Evolutionary conservation across 2,329 filamentous ascomycete species (phyloP), one percentile per base, ranked within the genome.

Genomic region (Curvularia spicifera): DNA sequence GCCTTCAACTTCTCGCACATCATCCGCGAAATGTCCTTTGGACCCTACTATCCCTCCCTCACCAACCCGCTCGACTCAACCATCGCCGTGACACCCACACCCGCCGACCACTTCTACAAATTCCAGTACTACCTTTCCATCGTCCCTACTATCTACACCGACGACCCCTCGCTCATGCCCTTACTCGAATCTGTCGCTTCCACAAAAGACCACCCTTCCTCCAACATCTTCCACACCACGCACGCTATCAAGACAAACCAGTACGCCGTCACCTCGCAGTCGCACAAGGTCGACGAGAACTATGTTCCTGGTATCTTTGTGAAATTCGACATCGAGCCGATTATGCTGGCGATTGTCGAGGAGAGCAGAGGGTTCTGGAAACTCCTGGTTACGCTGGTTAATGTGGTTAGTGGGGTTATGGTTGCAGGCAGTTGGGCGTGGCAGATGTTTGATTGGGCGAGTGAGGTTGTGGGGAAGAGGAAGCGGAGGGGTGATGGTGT

Each of bases 301-400:
- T 80, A 82, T 57, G 86, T 97, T 0, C 95, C 95, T 0, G 95
- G 95, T 31, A 87, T 99, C 61, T 99, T 98, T 76, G 91, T 99
- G 85, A 99, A 98, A 81, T 99, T 96, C 80, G 94, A 98, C 76
- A 97, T 99, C 69, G 95, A 99, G 82, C 95, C 95, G 1, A 93
- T 99, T 69, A 81, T 95, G 76, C 82, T 99, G 52, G 89, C 90
- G 28, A 89, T 99, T 42, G 89, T 89, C 61, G 94, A 98, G 80
- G 87, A 88, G 71, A 87, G 93, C 72, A 88, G 89, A 56, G 84
- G 90, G 43, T 82, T 97, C 57, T 78, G 97, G 64, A 82, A 85
- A 24, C 86, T 99, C 68, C 60, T 93, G 44, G 84, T 98, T 65
- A 88, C 94, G 74, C 79, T 97, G 50, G 89, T 98, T 65, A 99